A percentile compares a stretch with the other conserved stretches of the same genome.
These are phyloP conservation scores for Flaveria ramosissima DNA, from an alignment of 129 eudicot genomes.

Conservation along the genomic window DNA sequence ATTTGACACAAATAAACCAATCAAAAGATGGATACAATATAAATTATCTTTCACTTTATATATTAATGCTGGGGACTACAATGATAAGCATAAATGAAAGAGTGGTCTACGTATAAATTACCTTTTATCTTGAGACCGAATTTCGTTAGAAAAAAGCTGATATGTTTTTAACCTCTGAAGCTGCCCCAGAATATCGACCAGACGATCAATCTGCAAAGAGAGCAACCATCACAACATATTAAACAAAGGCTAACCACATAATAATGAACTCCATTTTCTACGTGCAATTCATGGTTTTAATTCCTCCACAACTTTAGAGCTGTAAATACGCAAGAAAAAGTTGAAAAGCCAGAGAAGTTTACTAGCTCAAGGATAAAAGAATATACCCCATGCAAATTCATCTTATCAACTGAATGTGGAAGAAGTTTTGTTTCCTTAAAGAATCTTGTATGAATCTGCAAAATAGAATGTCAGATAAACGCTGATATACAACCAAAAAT, in stretches of 20 bases:
- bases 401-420: conserved; percentile 50
- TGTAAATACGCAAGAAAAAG: conserved; percentile 1
- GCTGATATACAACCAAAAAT: conserved; percentile 10
- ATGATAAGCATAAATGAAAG: conserved; percentile 48
- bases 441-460: conserved; percentile 64
- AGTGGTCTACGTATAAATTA: conserved; percentile 9
- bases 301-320: conserved; percentile 6
- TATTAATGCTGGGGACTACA: conserved; percentile 27
- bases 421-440: conserved; percentile 44
- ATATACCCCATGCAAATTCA: conserved; percentile 52
- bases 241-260: conserved; percentile 13
- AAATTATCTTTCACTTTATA: conserved; percentile 51
- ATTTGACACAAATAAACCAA: background rate
- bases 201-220: conserved; percentile 51
- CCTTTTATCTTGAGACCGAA: conserved; percentile 54
- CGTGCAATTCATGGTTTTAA: background rate
- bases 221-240: conserved; percentile 5
- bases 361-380: conserved; percentile 14
- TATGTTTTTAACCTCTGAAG: conserved; percentile 59
- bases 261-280: background rate
- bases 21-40: background rate
- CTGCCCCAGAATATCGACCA: conserved; percentile 51
- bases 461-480: conserved; percentile 25
- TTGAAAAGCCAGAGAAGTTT: background rate
- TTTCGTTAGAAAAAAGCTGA: conserved; percentile 43